Evolutionary conservation across 2,329 filamentous ascomycete genomes (phyloP), one percentile per base, ranked within the genome.

Genomic region (Talaromyces sp.): DNA sequence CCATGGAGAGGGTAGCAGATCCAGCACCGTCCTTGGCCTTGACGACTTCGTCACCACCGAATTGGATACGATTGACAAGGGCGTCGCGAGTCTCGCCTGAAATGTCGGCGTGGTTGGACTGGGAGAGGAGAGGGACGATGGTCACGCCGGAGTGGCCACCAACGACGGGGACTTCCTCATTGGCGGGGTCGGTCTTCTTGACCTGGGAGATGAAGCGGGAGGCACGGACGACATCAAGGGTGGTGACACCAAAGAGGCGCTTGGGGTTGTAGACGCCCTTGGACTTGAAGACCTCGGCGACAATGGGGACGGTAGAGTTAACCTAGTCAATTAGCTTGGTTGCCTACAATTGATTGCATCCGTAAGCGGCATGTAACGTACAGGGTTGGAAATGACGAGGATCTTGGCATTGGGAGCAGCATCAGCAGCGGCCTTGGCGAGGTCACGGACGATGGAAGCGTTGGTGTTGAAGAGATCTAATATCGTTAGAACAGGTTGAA

Each of bases 401-500:
- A 97, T 84, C 81, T 96, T 96, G 78, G 94, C 94, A 65, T 97
- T 84, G 71, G 94, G 94, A 74, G 88, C 84, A 68, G 89, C 84
- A 72, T 96, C 86, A 72, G 94, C 94, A 73, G 86, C 87, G 70
- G 91, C 92, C 86, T 96, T 96, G 81, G 93, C 92, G 66, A 99
- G 87, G 80, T 97, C 94, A 74, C 93, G 92, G 76, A 99, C 94
- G 77, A 99, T 99, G 76, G 91, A 96, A 78, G 94, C 94, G 80
- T 99, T 99, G 84, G 93, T 99, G 87, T 97, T 97, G 91, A 99
- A 99, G 65, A 99, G 88, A 77, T 99, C 93, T 86, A 56, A n/a
- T 19, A 15, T 19, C 5, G 46, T 31, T 35, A 35, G 33, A 15
- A 58, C 17, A 17, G 8, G 13, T 39, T 1, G 31, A 13, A 25